Base-by-base conservation (phyloP, 306 rosid species). In the Spatholobus suberectus region DNA sequence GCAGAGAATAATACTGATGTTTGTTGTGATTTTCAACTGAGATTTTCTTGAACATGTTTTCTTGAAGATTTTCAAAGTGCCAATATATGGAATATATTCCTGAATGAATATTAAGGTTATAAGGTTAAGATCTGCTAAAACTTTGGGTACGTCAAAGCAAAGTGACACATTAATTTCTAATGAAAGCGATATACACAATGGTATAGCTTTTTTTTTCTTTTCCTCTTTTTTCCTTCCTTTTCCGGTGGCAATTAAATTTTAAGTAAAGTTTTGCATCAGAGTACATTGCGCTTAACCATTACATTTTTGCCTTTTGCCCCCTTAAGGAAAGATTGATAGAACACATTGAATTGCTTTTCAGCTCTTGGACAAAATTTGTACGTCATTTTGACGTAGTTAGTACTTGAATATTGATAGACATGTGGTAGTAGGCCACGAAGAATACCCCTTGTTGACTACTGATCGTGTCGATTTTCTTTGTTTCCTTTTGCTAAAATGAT, bases 1-100 rank as follows among this genome's bases (percentile, higher is more conserved):
- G 84, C 79, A 88, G 86, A 82, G 87, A 80, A 84, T 66, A 75
- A 70, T 18, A 49, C 21, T 57, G 20, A 51, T 78, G 75, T 26
- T 20, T 72, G 81, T 83, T 46, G 54, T 76, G 57, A 69, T 88
- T 79, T 86, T 68, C 66, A 41, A 26, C 51, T 12, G 44, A 58
- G 40, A 83, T 81, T 84, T 46, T 63, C 83, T 59, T 47, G 8
- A 67, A 18, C 62, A 29, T 72, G 77, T n/a, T 29, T 44, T 70
- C 58, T 70, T 51, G 26, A 34, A 41, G 41, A 40, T 59, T 76
- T 61, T 76, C 15, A 68, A 18, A 51, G 55, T 23, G 13, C 43
- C 26, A 34, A 34, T 21, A 37, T 15, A 21, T 34, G 34, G 69
- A 57, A 70, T 59, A 80, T 43, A 70, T 80, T 69, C 58, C 35